Evolutionary conservation across 768 basidiomycete species (phyloP), one percentile per base, ranked within the genome.

Genomic region (Calocybe gangraenosa): DNA sequence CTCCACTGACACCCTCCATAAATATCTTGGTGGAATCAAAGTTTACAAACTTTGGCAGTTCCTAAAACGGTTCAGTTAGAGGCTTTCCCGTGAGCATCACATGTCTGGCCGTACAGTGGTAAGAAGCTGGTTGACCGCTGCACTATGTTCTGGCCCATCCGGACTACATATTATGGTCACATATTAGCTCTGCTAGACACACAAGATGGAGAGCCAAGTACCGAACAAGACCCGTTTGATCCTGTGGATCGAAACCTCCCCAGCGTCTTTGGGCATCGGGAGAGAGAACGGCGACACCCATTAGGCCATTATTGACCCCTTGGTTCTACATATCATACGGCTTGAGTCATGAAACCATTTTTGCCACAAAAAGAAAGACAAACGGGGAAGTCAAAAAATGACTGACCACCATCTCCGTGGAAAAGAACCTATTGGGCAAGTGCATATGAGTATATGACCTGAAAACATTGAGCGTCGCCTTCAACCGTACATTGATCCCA

Each of bases 1-100:
- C 58, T 4, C 60, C 60, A 49, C 60, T 62, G 40, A 62, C 45
- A 19, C 60, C 60, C 39, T 60, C 60, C 47, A 62, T 51, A 51
- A 59, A 58, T 35, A 62, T 52, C 42, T 58, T 43, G 10, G 50
- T 44, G 31, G 49, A 25, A 28, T 62, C 60, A 38, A 61, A 61
- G 37, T 58, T 62, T 30, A 62, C 58, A 28, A 59, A 45, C 28
- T 52, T 55, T 0, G 58, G 58, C 10, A 58, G 37, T 14, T 53
- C 53, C 52, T 56, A 21, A n/a, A 20, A 18, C 42, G 42, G 2
- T 20, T 30, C 33, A 7, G 28, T 21, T 2, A 28, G 25, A 32
- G 19, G 38, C 4, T 18, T 19, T 11, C 4, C 19, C 11, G 22
- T 20, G 34, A 22, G n/a, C 7, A 35, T 31, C 17, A 45, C 2